Conservation (phyloP, 192 early-diverging fungal genomes). For the Mortierella hygrophila region DNA sequence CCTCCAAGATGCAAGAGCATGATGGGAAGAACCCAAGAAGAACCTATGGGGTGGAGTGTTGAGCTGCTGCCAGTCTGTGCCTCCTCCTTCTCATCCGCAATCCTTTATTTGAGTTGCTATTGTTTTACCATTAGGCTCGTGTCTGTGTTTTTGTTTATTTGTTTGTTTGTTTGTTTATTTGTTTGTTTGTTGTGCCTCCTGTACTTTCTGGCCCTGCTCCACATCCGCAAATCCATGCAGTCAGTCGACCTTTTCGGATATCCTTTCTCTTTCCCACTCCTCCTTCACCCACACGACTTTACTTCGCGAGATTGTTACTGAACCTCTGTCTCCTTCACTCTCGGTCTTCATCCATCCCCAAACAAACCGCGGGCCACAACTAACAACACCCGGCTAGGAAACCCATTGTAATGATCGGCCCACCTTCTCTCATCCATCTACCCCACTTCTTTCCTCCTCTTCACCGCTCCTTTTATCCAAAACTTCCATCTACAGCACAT, state of each 20-base stretch:
- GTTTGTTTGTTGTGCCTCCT: not conserved
- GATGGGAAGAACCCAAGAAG: slow-evolving; percentile 8
- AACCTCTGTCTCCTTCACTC: no score
- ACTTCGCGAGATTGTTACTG: not conserved
- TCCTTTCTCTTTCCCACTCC: not conserved
- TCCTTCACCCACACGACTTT: not conserved
- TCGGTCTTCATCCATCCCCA: not conserved
- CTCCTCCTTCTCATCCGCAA: no score
- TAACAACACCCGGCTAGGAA: no score
- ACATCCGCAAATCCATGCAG: not conserved
- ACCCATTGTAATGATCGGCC: not conserved
- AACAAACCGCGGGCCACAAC: not conserved
- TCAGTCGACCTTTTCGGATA: not conserved
- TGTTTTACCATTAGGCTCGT: not conserved
- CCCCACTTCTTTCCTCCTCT: not conserved
- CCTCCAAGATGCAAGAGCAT: not conserved
- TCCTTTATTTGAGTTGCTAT: not conserved
- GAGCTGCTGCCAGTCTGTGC: not conserved
- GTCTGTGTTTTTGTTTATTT: not conserved
- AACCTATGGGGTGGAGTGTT: slow-evolving; percentile 6
- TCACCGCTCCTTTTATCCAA: not conserved
- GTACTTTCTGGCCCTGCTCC: not conserved
- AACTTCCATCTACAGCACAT: no score
- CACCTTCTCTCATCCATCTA: not conserved
- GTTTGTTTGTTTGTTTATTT: not conserved